phyloP scores from a whole-genome alignment of 805 yeast species.

The Candida tallmaniae region DNA sequence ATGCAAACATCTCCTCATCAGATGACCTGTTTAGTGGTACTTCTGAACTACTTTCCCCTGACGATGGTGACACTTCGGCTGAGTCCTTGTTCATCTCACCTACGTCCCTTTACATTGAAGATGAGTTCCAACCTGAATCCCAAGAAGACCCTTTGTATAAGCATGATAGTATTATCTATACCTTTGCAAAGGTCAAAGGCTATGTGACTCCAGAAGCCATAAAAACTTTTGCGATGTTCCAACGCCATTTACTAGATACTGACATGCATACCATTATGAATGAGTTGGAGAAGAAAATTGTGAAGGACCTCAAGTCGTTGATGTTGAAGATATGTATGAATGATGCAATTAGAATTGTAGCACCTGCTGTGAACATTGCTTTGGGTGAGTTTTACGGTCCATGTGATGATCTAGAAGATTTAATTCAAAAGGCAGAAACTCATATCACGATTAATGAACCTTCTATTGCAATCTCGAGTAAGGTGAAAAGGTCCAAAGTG shows the following conservation, averaged over 20 bases:
- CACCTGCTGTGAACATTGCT: conserved; percentile 41
- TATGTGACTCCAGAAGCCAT: conserved; percentile 44
- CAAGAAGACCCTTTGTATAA: conserved; percentile 38
- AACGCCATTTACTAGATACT: conserved; percentile 28
- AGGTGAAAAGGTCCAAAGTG: conserved; percentile 6
- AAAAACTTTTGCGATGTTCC: conserved; percentile 32
- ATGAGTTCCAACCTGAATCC: conserved; percentile 28
- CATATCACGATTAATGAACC: conserved; percentile 31
- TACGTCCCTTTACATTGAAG: conserved; percentile 22
- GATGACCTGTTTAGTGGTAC: background rate
- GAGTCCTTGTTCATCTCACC: conserved; percentile 15
- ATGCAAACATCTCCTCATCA: background rate
- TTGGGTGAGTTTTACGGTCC: conserved; percentile 29
- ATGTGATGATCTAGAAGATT: conserved; percentile 1
- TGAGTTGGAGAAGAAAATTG: conserved; percentile 55
- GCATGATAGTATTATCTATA: conserved; percentile 51
- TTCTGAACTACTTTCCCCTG: background rate
- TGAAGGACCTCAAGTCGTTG: conserved; percentile 37
- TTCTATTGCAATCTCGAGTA: conserved; percentile 26
- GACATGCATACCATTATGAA: conserved; percentile 56
- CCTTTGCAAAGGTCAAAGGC: conserved; percentile 48
- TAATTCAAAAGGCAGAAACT: background rate
- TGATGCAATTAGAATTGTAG: conserved; percentile 42
- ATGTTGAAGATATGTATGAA: conserved; percentile 30
- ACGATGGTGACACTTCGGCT: background rate